Base-by-base conservation (phyloP, 129 eudicot genomes). In the Rutidosis leptorrhynchoides region DNA sequence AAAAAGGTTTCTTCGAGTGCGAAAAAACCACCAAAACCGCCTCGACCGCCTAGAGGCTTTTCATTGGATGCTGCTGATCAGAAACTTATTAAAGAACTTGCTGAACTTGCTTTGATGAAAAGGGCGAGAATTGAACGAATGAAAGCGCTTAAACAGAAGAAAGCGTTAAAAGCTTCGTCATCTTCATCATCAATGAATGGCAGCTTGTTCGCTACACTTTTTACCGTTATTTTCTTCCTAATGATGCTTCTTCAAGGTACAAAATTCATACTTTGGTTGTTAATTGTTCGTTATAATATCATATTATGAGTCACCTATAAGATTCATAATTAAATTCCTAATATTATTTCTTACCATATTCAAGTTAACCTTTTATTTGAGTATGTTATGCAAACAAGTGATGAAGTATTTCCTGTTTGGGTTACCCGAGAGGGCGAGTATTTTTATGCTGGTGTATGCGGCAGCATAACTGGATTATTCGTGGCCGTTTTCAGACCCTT, bases 11-110 rank as follows among this genome's bases (percentile, higher is more conserved):
- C 63, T 20, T 73, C 78, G 1, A 77, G 83, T 68, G 89, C 83
- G 16, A 89, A 81, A 69, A 84, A 82, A 76, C 78, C 87, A 35
- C 86, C 90, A 3, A 86, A 82, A 56, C 95, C 91, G 23, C 97
- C 97, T 5, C 80, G 92, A 6, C 92, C 97, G 42, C 92, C 95
- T 5, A 77, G 82, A 77, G 85, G 91, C 15, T 66, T 86, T 51
- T 82, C 89, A 5, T 54, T 90, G 70, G 91, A 90, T 84, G 90
- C 95, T 56, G 80, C 95, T 37, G 97, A 90, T 65, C 92, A 87
- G 76, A 90, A 82, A 69, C 78, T 90, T 64, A 87, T 90, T 61
- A 90, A 81, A 77, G 97, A 90, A 80, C 75, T 90, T 58, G 81
- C 95, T 15, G 87, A 90, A 67, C 80, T 90, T 30, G 95, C 95